Conservation (phyloP, 495 filamentous ascomycete species). For the Tuber aestivum region DNA sequence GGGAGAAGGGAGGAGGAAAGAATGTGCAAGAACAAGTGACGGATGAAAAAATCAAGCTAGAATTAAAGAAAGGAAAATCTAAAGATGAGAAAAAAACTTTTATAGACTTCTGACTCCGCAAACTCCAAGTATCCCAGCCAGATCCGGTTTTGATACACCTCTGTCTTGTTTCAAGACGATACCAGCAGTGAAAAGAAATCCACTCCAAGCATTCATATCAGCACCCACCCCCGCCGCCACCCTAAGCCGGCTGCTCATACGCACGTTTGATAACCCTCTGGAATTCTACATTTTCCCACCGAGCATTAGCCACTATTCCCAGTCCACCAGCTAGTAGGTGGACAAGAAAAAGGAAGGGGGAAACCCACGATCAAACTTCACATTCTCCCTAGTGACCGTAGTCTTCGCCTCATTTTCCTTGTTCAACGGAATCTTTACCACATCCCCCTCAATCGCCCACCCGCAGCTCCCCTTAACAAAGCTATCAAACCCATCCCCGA, state of each 20-base stretch:
- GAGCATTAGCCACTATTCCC: constrained; percentile 14
- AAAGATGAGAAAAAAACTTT: background rate
- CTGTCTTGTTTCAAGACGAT: background rate
- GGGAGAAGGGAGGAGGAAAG: background rate
- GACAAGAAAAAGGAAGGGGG: constrained; percentile 2
- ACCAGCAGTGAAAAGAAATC: background rate
- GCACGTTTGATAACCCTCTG: constrained; percentile 70
- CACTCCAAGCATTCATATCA: background rate
- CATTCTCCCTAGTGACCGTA: constrained; percentile 89
- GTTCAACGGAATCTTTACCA: constrained; percentile 76
- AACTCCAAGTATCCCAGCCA: background rate
- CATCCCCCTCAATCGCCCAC: constrained; percentile 67
- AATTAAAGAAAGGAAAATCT: background rate
- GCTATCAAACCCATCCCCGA: constrained; percentile 64
- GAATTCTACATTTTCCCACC: constrained; percentile 52
- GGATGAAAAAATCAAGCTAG: background rate
- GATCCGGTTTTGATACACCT: background rate
- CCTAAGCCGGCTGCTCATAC: constrained; percentile 80
- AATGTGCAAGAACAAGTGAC: background rate
- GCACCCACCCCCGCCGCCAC: background rate
- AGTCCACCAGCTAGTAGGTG: background rate
- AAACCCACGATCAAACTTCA: constrained; percentile 74
- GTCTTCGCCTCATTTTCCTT: constrained; percentile 98
- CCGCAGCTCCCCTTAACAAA: constrained; percentile 79
- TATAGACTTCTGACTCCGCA: constrained; percentile 1